These are phyloP conservation scores for Phialophora tarda DNA, from an alignment of 2,329 filamentous ascomycete genomes.

Conservation along the genomic window DNA sequence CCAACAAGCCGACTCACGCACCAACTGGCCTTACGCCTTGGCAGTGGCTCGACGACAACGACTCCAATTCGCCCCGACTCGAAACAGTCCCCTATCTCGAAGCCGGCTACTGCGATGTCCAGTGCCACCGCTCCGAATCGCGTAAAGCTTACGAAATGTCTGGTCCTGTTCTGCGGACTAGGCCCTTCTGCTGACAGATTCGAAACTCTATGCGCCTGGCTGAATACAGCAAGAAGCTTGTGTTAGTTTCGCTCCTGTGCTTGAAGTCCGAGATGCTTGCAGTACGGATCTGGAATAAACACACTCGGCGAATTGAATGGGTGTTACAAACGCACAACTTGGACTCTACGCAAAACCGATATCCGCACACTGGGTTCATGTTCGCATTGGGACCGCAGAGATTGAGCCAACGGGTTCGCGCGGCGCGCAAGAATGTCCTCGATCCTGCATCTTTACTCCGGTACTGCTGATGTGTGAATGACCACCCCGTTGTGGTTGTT, in stretches of 20 bases:
- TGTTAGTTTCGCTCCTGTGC: neutral
- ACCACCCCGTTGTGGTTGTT: neutral
- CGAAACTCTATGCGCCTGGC: neutral
- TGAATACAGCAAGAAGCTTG: neutral
- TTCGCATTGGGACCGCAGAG: neutral
- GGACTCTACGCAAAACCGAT: neutral
- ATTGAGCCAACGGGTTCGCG: neutral
- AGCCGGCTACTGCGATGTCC: neutral
- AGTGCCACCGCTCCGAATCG: neutral
- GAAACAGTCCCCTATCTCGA: neutral
- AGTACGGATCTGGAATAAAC: neutral
- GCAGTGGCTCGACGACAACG: neutral
- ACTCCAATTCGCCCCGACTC: neutral
- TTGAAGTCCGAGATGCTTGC: neutral
- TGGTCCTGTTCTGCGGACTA: neutral
- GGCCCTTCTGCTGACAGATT: constrained; percentile 1
- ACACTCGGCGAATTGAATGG: neutral
- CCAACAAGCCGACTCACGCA: neutral
- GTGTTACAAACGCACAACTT: neutral
- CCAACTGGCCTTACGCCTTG: neutral
- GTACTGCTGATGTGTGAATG: neutral
- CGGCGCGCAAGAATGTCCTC: neutral
- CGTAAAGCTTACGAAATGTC: neutral
- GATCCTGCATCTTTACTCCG: neutral
- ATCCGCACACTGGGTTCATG: neutral